Evolutionary conservation across 805 yeast species (phyloP).

Genomic region (Candida montana): DNA sequence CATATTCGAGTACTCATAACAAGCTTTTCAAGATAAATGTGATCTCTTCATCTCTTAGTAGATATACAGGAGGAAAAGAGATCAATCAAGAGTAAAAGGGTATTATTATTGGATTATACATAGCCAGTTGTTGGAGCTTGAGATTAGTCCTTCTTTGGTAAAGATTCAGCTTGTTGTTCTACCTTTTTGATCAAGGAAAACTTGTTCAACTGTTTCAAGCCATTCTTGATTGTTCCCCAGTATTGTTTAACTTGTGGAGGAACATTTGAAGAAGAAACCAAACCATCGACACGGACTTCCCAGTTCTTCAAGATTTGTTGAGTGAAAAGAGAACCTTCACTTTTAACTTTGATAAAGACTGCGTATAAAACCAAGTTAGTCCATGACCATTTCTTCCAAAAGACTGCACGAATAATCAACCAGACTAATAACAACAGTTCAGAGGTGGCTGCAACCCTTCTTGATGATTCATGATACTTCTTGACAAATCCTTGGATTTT

Average conservation of each 20-base stretch:
- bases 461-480: slow-evolving; percentile 51
- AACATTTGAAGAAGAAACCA: slow-evolving; percentile 46
- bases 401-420: slow-evolving; percentile 46
- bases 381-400: slow-evolving; percentile 63
- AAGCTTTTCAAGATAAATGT: no score
- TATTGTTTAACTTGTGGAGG: slow-evolving; percentile 43
- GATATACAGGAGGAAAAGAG: no score
- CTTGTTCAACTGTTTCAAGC: slow-evolving; percentile 17
- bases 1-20: no score
- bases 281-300: slow-evolving; percentile 62
- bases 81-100: no score
- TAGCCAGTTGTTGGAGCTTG: background rate
- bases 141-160: background rate
- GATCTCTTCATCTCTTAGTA: no score
- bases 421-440: slow-evolving; percentile 43
- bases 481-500: slow-evolving; percentile 41
- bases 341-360: slow-evolving; percentile 69
- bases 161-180: slow-evolving; percentile 11
- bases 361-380: slow-evolving; percentile 48
- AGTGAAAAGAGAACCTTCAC: slow-evolving; percentile 68
- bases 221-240: slow-evolving; percentile 45
- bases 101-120: no score
- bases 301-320: slow-evolving; percentile 61
- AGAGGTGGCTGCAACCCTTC: slow-evolving; percentile 53
- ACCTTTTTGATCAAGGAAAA: slow-evolving; percentile 15